Evolutionary conservation across 768 basidiomycete species (phyloP).

Genomic region (Pulveroboletus ravenelii): DNA sequence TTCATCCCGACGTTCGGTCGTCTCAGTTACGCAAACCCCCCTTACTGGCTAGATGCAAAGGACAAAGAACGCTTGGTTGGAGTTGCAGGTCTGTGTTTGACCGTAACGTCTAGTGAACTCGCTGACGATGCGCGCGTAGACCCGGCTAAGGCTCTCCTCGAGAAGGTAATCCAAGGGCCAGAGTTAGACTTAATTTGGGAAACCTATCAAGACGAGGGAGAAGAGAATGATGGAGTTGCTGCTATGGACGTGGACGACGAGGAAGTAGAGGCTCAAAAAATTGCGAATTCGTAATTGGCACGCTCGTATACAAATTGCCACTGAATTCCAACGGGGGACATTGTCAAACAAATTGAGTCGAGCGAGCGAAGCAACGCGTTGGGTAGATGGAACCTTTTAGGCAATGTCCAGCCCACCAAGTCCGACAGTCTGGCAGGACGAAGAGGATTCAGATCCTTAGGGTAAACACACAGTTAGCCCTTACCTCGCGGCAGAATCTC

Average conservation of each 20-base stretch:
- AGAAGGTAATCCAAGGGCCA: constrained; percentile 67
- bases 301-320: not conserved
- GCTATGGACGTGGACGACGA: constrained; percentile 53
- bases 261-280: constrained; percentile 39
- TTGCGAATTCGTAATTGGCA: constrained; percentile 14
- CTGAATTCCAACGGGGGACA: not conserved
- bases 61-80: constrained; percentile 39
- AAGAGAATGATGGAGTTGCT: constrained; percentile 33
- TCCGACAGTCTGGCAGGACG: constrained; percentile 16
- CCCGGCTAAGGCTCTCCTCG: constrained; percentile 55
- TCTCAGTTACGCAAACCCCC: constrained; percentile 63
- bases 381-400: not conserved
- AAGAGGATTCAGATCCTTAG: constrained; percentile 1
- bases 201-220: constrained; percentile 48
- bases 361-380: not conserved
- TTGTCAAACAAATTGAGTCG: not conserved
- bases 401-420: constrained; percentile 12
- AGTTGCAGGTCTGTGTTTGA: constrained; percentile 42
- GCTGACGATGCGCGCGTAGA: constrained; percentile 34
- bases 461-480: not conserved
- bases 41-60: constrained; percentile 49
- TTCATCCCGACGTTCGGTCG: constrained; percentile 77
- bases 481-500: constrained; percentile 50
- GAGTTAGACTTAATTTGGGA: constrained; percentile 64
- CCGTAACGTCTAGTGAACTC: not conserved